Evolutionary conservation across 768 basidiomycete species (phyloP).

Genomic region (Boletus tomentosulus): DNA sequence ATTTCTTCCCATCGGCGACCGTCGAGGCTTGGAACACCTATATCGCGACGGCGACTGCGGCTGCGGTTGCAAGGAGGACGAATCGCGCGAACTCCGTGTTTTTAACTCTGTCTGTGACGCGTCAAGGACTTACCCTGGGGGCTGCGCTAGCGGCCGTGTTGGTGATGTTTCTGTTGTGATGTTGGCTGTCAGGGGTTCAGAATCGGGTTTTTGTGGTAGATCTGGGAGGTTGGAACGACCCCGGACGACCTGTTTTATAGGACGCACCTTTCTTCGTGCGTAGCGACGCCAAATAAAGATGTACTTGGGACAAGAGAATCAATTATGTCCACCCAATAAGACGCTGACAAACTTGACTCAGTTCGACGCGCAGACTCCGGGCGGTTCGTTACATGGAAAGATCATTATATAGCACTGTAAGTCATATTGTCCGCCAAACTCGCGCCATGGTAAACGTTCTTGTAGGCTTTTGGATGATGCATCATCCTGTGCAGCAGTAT

Average conservation of each 20-base stretch:
- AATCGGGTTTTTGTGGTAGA: background rate
- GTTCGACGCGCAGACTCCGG: no score
- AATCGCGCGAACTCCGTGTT: background rate
- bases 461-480: no score
- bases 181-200: background rate
- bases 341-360: no score
- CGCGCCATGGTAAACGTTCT: background rate
- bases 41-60: slow-evolving; percentile 39
- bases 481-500: no score
- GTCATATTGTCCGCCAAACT: background rate
- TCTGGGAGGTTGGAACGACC: background rate
- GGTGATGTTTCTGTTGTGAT: background rate
- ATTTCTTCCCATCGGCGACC: slow-evolving; percentile 52
- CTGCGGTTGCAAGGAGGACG: slow-evolving; percentile 27
- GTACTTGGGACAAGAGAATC: no score
- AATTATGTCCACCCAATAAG: no score
- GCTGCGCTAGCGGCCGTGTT: background rate
- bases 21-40: slow-evolving; percentile 54
- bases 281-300: no score
- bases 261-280: no score
- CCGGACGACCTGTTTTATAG: no score
- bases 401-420: no score
- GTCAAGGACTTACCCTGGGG: background rate
- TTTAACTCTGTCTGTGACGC: background rate
- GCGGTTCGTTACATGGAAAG: no score